These are phyloP conservation scores for Chlorella sorokiniana DNA, from an alignment of 139 green algal species.

Conservation along the genomic window DNA sequence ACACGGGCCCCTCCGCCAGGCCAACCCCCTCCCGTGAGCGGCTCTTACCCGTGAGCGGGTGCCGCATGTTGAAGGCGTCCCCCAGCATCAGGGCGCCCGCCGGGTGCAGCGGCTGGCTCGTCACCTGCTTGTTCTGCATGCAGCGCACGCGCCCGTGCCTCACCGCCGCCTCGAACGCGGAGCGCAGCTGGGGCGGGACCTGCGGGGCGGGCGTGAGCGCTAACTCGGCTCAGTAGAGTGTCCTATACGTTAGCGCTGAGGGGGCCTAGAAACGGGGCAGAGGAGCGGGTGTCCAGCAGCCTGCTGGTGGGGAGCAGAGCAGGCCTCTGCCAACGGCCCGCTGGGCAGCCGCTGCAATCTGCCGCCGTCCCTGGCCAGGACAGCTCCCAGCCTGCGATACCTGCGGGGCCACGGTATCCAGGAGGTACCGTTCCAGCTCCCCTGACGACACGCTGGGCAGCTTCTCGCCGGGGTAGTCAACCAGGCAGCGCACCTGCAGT, in stretches of 20 bases:
- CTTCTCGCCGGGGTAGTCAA: slow-evolving; percentile 90
- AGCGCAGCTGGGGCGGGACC: slow-evolving; percentile 75
- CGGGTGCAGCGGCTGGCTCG: slow-evolving; percentile 74
- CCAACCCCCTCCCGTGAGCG: neutral
- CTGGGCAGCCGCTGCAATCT: neutral
- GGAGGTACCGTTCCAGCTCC: slow-evolving; percentile 70
- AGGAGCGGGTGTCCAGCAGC: neutral
- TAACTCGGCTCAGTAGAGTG: neutral
- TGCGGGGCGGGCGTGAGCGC: slow-evolving; percentile 37
- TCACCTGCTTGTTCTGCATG: slow-evolving; percentile 91
- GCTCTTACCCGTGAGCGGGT: slow-evolving; percentile 83
- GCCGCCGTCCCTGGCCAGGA: neutral
- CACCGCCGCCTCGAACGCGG: slow-evolving; percentile 75
- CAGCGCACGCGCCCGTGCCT: slow-evolving; percentile 66
- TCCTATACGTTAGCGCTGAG: neutral
- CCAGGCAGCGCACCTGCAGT: slow-evolving; percentile 75
- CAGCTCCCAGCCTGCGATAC: neutral
- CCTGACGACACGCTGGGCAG: slow-evolving; percentile 61
- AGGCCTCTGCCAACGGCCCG: no score
- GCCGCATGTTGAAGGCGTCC: slow-evolving; percentile 99
- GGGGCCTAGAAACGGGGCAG: neutral
- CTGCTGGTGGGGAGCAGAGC: neutral
- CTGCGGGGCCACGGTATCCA: slow-evolving; percentile 54
- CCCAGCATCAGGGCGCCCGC: slow-evolving; percentile 92
- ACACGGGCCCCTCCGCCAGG: no score